Evolutionary conservation across 2,329 filamentous ascomycete species (phyloP).

Genomic region (Peltaster fructicola): DNA sequence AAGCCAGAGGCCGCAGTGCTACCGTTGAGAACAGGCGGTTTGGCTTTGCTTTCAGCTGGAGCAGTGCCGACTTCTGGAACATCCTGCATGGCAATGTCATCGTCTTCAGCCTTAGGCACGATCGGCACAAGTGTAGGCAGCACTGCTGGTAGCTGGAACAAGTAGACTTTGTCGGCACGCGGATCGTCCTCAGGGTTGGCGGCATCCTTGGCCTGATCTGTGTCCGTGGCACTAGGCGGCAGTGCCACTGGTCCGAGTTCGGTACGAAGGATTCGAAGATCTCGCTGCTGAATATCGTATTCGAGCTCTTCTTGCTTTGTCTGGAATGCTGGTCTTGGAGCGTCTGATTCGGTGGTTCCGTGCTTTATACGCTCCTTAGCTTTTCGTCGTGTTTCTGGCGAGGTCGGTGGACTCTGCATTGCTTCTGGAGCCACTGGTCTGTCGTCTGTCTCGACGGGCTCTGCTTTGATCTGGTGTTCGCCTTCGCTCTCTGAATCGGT

Average conservation of each 20-base stretch:
- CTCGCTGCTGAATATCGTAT: slow-evolving; percentile 29
- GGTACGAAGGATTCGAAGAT: slow-evolving; percentile 27
- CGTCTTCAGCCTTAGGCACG: slow-evolving; percentile 15
- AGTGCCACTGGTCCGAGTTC: slow-evolving; percentile 26
- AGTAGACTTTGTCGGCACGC: slow-evolving; percentile 38
- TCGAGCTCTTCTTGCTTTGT: slow-evolving; percentile 36
- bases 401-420: slow-evolving; percentile 15
- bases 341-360: slow-evolving; percentile 3
- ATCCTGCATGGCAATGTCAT: too few species aligned
- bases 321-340: slow-evolving; percentile 28
- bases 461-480: slow-evolving; percentile 32
- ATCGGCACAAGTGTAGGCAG: slow-evolving; percentile 37
- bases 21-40: slow-evolving; percentile 14
- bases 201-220: slow-evolving; percentile 14
- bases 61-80: slow-evolving; percentile 6
- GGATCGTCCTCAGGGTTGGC: slow-evolving; percentile 17
- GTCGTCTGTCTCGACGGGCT: slow-evolving; percentile 33
- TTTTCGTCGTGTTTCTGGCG: slow-evolving; percentile 18
- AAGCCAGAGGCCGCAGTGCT: slow-evolving; percentile 31
- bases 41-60: slow-evolving; percentile 7
- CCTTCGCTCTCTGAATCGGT: slow-evolving; percentile 23
- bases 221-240: slow-evolving; percentile 16
- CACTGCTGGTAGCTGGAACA: slow-evolving; percentile 47
- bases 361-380: slow-evolving; percentile 11
- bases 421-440: slow-evolving; percentile 9